phyloP scores from a whole-genome alignment of 73 alveolate genomes.

The Paramecium octaurelia region DNA sequence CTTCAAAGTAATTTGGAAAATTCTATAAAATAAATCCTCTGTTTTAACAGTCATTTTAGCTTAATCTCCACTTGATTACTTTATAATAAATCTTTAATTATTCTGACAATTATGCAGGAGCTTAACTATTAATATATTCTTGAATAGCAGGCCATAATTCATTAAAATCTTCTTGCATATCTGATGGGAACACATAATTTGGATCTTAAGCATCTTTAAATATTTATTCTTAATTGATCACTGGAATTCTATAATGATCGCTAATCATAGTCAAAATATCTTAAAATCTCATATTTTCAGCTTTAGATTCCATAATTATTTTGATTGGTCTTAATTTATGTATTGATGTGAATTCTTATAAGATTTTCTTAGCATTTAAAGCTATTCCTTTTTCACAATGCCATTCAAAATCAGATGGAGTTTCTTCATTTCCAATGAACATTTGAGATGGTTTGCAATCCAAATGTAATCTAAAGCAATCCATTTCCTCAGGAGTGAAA shows the following conservation, averaged over 20 bases:
- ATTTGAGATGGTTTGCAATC: conserved; percentile 47
- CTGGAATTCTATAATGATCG: conserved; percentile 35
- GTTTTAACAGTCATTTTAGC: conserved; percentile 78
- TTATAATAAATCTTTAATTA: conserved; percentile 43
- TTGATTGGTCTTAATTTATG: conserved; percentile 65
- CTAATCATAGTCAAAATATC: neutral
- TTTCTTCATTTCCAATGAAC: conserved; percentile 64
- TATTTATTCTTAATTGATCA: conserved; percentile 7
- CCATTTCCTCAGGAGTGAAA: conserved; percentile 74
- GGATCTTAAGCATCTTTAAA: conserved; percentile 39
- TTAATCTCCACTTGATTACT: conserved; percentile 58
- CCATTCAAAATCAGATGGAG: conserved; percentile 73
- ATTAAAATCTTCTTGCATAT: conserved; percentile 13
- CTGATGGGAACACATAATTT: conserved; percentile 6
- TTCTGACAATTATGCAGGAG: conserved; percentile 27
- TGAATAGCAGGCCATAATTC: neutral
- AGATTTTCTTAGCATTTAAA: conserved; percentile 65
- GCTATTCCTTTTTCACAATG: conserved; percentile 81
- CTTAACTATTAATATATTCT: neutral
- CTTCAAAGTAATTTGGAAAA: conserved; percentile 71
- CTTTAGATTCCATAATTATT: conserved; percentile 51
- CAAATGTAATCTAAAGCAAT: conserved; percentile 57
- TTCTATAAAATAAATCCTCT: conserved; percentile 94
- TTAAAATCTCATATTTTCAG: conserved; percentile 33
- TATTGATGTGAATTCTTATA: conserved; percentile 64